Conservation (phyloP, 2,329 filamentous ascomycete species). For the Fusarium miscanthi region DNA sequence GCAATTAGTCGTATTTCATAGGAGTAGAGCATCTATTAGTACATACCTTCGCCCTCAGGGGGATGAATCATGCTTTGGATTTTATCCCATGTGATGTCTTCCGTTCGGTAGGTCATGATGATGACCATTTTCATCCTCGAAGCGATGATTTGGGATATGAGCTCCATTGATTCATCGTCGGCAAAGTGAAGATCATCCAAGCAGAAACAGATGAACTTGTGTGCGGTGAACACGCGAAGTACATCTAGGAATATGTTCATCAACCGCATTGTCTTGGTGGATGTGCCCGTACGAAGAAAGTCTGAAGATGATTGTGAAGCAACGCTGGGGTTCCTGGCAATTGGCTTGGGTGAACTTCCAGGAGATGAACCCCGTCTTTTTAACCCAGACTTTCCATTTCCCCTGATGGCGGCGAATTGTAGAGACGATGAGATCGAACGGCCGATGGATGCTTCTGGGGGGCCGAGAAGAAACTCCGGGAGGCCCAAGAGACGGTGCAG, state of each 20-base stretch:
- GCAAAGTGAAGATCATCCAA: constrained; percentile 92
- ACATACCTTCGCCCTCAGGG: constrained; percentile 63
- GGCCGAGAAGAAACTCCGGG: constrained; percentile 75
- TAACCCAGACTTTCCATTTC: constrained; percentile 47
- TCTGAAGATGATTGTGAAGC: constrained; percentile 67
- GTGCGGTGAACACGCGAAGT: constrained; percentile 80
- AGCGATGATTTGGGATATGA: constrained; percentile 83
- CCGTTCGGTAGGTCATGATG: constrained; percentile 79
- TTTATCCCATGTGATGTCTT: constrained; percentile 69
- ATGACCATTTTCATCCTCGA: constrained; percentile 84
- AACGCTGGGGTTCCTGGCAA: constrained; percentile 51
- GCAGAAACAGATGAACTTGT: constrained; percentile 89
- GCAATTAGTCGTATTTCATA: constrained; percentile 33
- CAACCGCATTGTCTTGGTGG: constrained; percentile 76
- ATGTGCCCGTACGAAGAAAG: constrained; percentile 67
- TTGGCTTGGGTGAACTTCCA: constrained; percentile 54
- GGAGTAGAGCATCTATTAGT: neutral
- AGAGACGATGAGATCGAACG: constrained; percentile 54
- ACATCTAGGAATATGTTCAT: constrained; percentile 92
- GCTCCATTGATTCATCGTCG: constrained; percentile 85
- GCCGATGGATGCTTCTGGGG: constrained; percentile 53
- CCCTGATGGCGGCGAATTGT: constrained; percentile 46
- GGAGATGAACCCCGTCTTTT: constrained; percentile 63
- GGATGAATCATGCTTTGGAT: constrained; percentile 67
- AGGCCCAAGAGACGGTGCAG: constrained; percentile 70